Conservation (phyloP, 306 rosid species). For the Myrica gale region DNA sequence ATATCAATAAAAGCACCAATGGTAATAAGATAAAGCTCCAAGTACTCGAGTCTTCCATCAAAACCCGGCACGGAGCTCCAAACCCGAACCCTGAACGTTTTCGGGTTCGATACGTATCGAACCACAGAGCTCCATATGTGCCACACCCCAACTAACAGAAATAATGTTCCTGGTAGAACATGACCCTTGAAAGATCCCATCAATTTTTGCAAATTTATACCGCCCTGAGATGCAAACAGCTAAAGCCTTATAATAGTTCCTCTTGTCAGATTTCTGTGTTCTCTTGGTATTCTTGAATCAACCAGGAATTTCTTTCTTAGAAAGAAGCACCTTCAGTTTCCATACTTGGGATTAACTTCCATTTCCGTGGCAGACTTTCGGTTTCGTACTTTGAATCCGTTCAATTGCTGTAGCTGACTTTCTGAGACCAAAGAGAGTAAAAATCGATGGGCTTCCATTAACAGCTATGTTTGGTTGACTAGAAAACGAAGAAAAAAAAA, state of each 20-base stretch:
- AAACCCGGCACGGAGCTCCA: conserved; percentile 86
- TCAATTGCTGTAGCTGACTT: not conserved
- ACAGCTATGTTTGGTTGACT: not conserved
- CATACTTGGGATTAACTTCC: not conserved
- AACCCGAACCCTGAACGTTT: conserved; percentile 48
- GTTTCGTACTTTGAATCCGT: conserved; percentile 2
- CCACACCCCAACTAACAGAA: conserved; percentile 86
- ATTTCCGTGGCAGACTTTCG: conserved; percentile 4
- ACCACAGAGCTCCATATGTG: conserved; percentile 81
- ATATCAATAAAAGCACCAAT: conserved; percentile 78
- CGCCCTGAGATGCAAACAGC: conserved; percentile 16
- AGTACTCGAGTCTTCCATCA: conserved; percentile 70
- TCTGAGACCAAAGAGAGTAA: not conserved
- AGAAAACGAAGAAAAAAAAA: not conserved
- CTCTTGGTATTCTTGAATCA: conserved; percentile 18
- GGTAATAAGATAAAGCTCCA: conserved; percentile 78
- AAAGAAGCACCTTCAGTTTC: not conserved
- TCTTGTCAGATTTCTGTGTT: not conserved
- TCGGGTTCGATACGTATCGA: conserved; percentile 55
- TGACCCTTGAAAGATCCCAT: conserved; percentile 99
- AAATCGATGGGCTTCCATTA: too few species aligned
- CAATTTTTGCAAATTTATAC: conserved; percentile 5
- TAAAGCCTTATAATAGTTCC: not conserved
- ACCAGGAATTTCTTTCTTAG: conserved; percentile 19
- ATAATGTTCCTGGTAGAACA: conserved; percentile 86